Percentiles rank a stretch among this genome's conserved stretches.
phyloP scores from a whole-genome alignment of 345 rosid species.

The Hypericum perforatum region DNA sequence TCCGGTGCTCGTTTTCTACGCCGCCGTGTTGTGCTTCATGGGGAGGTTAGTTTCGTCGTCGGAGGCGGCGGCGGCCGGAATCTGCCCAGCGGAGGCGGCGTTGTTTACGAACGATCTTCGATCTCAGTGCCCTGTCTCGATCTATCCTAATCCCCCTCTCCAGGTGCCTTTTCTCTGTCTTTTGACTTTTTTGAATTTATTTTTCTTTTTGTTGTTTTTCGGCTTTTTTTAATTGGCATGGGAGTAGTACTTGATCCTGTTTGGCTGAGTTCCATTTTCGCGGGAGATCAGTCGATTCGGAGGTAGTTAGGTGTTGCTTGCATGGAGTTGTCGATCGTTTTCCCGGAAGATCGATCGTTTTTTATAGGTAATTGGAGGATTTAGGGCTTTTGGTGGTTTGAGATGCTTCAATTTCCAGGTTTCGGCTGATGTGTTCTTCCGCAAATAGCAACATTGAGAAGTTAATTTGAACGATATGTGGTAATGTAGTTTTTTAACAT shows the following conservation, averaged over 20 bases:
- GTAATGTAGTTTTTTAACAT: no score
- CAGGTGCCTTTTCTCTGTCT: constrained; percentile 29
- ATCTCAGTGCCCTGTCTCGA: constrained; percentile 45
- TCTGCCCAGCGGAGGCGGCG: constrained; percentile 34
- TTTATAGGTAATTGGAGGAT: no score
- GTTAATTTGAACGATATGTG: no score
- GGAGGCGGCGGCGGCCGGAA: constrained; percentile 12
- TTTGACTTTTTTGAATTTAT: neutral
- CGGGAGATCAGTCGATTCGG: neutral
- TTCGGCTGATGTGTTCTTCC: no score
- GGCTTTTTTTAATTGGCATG: neutral
- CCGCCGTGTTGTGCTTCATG: constrained; percentile 19
- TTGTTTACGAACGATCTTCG: constrained; percentile 34
- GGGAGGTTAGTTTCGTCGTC: constrained; percentile 23
- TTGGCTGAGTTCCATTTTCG: neutral
- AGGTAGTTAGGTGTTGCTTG: constrained; percentile 5
- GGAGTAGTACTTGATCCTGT: neutral
- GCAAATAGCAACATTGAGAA: no score
- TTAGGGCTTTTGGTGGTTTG: no score
- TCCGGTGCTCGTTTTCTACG: constrained; percentile 20
- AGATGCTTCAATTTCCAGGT: no score
- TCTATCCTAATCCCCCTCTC: constrained; percentile 44
- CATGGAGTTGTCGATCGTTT: neutral
- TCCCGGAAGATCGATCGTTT: no score
- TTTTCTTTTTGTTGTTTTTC: neutral